Conservation (phyloP, 1,284 basidiomycete genomes). For the Bondarzewia mesenterica region DNA sequence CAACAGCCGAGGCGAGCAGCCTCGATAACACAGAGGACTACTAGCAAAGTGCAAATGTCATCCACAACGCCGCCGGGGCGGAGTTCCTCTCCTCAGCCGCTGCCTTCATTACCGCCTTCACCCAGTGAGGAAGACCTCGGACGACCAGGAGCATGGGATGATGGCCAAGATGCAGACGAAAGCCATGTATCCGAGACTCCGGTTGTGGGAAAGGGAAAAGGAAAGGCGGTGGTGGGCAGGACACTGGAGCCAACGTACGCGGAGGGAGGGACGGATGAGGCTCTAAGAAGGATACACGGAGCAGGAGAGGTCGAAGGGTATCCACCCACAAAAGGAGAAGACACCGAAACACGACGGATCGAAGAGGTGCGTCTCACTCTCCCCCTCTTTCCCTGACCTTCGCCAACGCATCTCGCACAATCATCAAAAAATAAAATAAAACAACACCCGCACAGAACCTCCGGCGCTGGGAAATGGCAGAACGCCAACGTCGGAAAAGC, state of each 20-base stretch:
- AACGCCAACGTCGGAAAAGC: conserved; percentile 60
- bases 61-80: neutral
- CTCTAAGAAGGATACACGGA: conserved; percentile 14
- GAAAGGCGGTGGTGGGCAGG: conserved; percentile 11
- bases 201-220: conserved; percentile 23
- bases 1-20: too few relatives aligned
- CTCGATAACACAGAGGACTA: too few relatives aligned
- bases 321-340: conserved; percentile 58
- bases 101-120: conserved; percentile 31
- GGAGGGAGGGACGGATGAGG: conserved; percentile 20
- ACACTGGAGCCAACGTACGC: conserved; percentile 15
- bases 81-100: conserved; percentile 16
- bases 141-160: conserved; percentile 26
- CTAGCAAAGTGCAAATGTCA: too few relatives aligned
- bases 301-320: conserved; percentile 32
- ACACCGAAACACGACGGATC: conserved; percentile 55
- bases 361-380: conserved; percentile 47
- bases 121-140: conserved; percentile 41
- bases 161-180: conserved; percentile 5
- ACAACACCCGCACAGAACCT: conserved; percentile 48
- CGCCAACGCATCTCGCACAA: conserved; percentile 4
- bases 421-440: too few relatives aligned
- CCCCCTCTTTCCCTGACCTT: neutral
- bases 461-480: conserved; percentile 63
- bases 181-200: neutral